A percentile compares a stretch with the other conserved stretches of the same genome.
Evolutionary conservation across 1,284 basidiomycete species (phyloP).

Genomic region (Cryptococcus sp.): DNA sequence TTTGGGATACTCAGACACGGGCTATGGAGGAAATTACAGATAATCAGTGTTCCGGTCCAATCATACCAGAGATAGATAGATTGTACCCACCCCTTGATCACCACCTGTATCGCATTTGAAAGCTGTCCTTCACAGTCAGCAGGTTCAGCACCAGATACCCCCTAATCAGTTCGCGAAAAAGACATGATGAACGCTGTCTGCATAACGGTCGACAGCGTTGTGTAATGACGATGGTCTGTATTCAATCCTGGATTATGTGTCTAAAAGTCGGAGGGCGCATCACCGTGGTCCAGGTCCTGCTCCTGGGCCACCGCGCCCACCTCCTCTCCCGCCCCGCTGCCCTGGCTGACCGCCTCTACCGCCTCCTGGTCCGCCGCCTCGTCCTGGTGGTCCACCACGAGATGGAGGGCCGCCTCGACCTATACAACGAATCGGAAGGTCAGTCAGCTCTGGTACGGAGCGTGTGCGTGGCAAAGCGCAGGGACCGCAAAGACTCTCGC

Average conservation of each 20-base stretch:
- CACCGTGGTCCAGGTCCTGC: conserved; percentile 5
- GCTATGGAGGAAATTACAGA: too few relatives aligned
- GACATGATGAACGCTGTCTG: conserved; percentile 20
- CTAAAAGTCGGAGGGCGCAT: neutral
- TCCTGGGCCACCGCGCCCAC: conserved; percentile 17
- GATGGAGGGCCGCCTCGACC: conserved; percentile 38
- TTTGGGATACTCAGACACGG: too few relatives aligned
- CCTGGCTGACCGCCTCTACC: conserved; percentile 17
- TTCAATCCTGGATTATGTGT: neutral
- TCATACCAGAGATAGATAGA: too few relatives aligned
- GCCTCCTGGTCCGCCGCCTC: conserved; percentile 26
- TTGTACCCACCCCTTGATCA: too few relatives aligned
- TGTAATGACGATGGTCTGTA: conserved; percentile 2
- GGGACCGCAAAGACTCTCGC: too few relatives aligned
- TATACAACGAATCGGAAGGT: conserved; percentile 21
- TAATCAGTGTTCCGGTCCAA: too few relatives aligned
- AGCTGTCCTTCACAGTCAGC: too few relatives aligned
- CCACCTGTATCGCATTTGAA: too few relatives aligned
- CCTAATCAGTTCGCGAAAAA: neutral
- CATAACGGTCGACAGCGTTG: conserved; percentile 27
- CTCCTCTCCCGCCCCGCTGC: conserved; percentile 13
- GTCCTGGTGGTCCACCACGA: conserved; percentile 31
- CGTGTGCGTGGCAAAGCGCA: neutral
- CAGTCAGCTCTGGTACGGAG: neutral
- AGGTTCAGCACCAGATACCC: neutral